Evolutionary conservation across 441 rosid species (phyloP).

Genomic region (Sinapis alba): DNA sequence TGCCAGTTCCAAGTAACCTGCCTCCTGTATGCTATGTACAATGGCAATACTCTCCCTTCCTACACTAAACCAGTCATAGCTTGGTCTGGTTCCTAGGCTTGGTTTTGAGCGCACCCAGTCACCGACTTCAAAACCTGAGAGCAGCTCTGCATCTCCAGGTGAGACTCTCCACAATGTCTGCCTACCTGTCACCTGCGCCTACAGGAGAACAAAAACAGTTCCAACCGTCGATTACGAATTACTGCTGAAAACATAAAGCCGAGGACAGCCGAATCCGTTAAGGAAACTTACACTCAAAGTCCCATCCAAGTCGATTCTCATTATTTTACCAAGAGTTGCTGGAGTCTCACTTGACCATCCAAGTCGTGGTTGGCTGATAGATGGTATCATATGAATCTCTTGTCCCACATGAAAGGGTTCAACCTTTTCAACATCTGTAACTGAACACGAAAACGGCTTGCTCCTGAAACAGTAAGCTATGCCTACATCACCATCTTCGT

Average conservation of each 20-base stretch:
- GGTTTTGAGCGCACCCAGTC: slow-evolving; percentile 99
- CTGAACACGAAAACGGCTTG: slow-evolving; percentile 90
- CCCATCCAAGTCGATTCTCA: slow-evolving; percentile 94
- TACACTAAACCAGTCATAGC: slow-evolving; percentile 92
- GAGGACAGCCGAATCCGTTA: slow-evolving; percentile 10
- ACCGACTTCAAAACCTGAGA: slow-evolving; percentile 96
- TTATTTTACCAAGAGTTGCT: slow-evolving; percentile 88
- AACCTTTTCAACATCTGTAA: slow-evolving; percentile 93
- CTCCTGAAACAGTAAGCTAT: slow-evolving; percentile 94
- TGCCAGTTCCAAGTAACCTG: slow-evolving; percentile 87
- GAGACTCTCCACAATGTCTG: slow-evolving; percentile 87
- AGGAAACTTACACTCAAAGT: slow-evolving; percentile 81
- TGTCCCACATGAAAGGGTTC: slow-evolving; percentile 89
- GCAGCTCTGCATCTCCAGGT: slow-evolving; percentile 97
- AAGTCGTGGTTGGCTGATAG: slow-evolving; percentile 88
- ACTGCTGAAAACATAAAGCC: background rate
- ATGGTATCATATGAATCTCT: slow-evolving; percentile 80
- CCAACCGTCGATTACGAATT: background rate
- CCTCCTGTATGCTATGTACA: slow-evolving; percentile 89
- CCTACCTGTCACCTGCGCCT: slow-evolving; percentile 89
- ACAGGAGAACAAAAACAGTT: slow-evolving; percentile 32
- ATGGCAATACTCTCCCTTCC: slow-evolving; percentile 93
- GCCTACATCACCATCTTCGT: slow-evolving; percentile 94
- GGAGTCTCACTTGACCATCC: slow-evolving; percentile 98
- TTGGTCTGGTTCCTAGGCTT: slow-evolving; percentile 86